Percentiles rank a stretch among this genome's conserved stretches.
phyloP scores from a whole-genome alignment of 2,329 filamentous ascomycete species.

The Colletotrichum navitas region DNA sequence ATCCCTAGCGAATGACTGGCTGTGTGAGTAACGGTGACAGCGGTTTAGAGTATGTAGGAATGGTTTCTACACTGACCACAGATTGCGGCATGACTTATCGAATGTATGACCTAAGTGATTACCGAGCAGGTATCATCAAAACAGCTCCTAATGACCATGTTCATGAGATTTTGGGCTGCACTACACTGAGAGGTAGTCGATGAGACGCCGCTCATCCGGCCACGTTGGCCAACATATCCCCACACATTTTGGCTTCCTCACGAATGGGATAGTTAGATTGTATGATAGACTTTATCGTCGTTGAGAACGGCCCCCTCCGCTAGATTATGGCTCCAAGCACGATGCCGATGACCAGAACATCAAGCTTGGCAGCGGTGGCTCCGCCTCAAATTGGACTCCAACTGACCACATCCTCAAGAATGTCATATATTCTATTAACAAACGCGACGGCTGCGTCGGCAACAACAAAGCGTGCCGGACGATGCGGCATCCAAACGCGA shows the following conservation, averaged over 20 bases:
- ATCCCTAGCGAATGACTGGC: background rate
- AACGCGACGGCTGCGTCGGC: slow-evolving; percentile 59
- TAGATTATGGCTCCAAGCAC: slow-evolving; percentile 56
- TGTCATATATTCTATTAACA: slow-evolving; percentile 58
- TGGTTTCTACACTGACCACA: background rate
- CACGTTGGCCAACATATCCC: background rate
- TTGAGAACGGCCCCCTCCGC: slow-evolving; percentile 60
- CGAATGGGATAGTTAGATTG: slow-evolving; percentile 54
- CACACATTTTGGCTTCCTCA: slow-evolving; percentile 48
- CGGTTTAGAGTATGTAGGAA: background rate
- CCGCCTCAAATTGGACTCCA: slow-evolving; percentile 51
- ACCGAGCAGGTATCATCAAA: background rate
- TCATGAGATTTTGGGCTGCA: background rate
- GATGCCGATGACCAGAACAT: slow-evolving; percentile 61
- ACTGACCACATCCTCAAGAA: slow-evolving; percentile 59
- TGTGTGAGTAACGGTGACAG: background rate
- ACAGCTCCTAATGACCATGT: background rate
- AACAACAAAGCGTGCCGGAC: slow-evolving; percentile 55
- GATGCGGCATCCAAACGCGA: slow-evolving; percentile 55
- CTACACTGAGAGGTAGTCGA: background rate
- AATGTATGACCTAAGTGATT: background rate
- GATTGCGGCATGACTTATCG: background rate
- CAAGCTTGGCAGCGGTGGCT: slow-evolving; percentile 56
- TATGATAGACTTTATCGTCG: slow-evolving; percentile 50
- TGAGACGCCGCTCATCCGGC: background rate